A percentile compares a stretch with the other conserved stretches of the same genome.
Evolutionary conservation across 1,139 yeast species (phyloP).

Genomic region (Scheffersomyces quercinus): DNA sequence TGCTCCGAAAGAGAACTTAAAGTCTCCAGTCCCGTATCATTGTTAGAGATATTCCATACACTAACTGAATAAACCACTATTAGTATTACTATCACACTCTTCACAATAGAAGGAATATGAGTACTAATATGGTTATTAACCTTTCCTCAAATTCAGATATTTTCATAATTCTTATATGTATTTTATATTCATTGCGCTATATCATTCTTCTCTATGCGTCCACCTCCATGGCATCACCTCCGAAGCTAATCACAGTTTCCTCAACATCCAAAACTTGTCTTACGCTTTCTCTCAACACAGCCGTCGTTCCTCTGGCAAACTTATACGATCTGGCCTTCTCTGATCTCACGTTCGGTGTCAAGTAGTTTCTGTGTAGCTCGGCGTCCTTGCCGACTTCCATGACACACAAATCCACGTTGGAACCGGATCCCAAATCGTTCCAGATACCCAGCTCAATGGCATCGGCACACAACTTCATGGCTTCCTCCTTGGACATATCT

Average conservation of each 20-base stretch:
- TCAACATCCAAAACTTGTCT: conserved; percentile 69
- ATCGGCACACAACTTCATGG: conserved; percentile 82
- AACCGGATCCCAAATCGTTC: conserved; percentile 98
- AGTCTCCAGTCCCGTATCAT: no score
- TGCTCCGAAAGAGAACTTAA: no score
- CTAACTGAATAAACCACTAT: not conserved
- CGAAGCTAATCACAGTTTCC: conserved; percentile 55
- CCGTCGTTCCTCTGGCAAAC: conserved; percentile 91
- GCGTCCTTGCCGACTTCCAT: conserved; percentile 94
- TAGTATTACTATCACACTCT: not conserved
- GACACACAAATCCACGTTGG: conserved; percentile 94
- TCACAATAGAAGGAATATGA: not conserved
- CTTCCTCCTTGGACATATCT: conserved; percentile 80
- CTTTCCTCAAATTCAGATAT: not conserved
- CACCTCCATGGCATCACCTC: conserved; percentile 67
- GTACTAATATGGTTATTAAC: not conserved
- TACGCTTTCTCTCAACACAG: conserved; percentile 66
- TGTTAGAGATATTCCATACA: not conserved
- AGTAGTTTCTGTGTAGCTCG: conserved; percentile 76
- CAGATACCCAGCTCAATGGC: conserved; percentile 98
- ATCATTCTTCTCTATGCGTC: conserved; percentile 45
- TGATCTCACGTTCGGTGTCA: conserved; percentile 87
- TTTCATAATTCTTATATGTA: not conserved
- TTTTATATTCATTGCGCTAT: not conserved
- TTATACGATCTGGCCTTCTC: conserved; percentile 78